A percentile compares a stretch with the other conserved stretches of the same genome.
phyloP scores from a whole-genome alignment of 129 eudicot genomes.

The Flaveria brownii region DNA sequence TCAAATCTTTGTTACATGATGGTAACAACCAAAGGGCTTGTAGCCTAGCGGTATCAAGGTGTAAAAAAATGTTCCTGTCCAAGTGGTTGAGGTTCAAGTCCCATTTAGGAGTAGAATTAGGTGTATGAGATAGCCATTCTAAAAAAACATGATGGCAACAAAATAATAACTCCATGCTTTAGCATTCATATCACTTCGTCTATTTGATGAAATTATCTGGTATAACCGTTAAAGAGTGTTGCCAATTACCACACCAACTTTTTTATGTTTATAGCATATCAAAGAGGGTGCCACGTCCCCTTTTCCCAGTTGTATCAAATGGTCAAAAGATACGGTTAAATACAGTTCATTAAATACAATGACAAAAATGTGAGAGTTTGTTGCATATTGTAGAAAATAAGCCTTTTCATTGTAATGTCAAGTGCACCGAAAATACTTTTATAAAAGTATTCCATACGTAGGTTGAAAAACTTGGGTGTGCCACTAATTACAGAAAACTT shows the following conservation, averaged over 20 bases:
- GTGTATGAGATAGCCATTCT: no score
- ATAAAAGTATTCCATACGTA: not conserved
- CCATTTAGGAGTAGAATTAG: no score
- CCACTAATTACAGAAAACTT: not conserved
- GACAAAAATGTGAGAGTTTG: not conserved
- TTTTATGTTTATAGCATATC: not conserved
- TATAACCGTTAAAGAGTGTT: no score
- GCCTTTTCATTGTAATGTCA: not conserved
- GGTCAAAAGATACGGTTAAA: not conserved
- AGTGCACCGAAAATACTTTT: not conserved
- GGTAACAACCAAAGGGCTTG: not conserved
- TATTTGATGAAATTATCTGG: not conserved
- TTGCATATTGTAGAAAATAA: not conserved
- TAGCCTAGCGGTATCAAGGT: no score
- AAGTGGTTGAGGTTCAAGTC: no score
- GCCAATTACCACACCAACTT: not conserved
- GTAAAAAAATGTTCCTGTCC: no score
- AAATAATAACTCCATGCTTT: not conserved
- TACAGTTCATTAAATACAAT: not conserved
- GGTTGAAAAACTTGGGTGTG: not conserved
- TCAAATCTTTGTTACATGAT: not conserved
- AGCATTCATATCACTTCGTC: not conserved
- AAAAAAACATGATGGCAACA: no score
- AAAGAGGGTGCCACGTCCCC: not conserved
- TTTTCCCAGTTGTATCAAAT: not conserved